Conservation (phyloP, 257 asterid species). For the Nemophila menziesii region DNA sequence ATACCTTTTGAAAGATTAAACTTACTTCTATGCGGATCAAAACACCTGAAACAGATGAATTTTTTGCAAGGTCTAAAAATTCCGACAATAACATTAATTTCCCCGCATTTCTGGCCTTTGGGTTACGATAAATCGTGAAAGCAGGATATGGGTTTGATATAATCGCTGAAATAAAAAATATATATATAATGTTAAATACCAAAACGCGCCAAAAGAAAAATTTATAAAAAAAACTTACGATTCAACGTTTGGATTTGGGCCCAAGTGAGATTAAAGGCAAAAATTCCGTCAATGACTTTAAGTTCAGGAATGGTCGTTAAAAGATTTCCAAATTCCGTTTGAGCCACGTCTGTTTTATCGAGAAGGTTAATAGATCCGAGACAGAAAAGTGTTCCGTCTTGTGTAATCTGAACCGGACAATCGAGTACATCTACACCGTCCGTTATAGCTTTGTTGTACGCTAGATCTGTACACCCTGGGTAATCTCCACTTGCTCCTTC, state of each 20-base stretch:
- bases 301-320: slow-evolving; percentile 37
- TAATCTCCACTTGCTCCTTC: slow-evolving; percentile 88
- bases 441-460: slow-evolving; percentile 50
- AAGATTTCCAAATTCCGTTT: slow-evolving; percentile 22
- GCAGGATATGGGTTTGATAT: slow-evolving; percentile 29
- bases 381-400: slow-evolving; percentile 58
- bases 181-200: slow-evolving; percentile 2
- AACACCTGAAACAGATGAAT: slow-evolving; percentile 61
- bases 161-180: slow-evolving; percentile 41
- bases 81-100: slow-evolving; percentile 36
- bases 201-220: too few species aligned
- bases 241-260: slow-evolving; percentile 43
- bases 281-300: slow-evolving; percentile 31
- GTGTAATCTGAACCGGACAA: slow-evolving; percentile 70
- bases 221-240: background rate
- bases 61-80: slow-evolving; percentile 48
- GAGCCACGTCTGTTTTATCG: slow-evolving; percentile 33
- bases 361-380: slow-evolving; percentile 61
- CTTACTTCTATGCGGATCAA: slow-evolving; percentile 55
- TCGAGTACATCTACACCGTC: slow-evolving; percentile 73
- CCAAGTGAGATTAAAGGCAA: slow-evolving; percentile 57
- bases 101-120: slow-evolving; percentile 29
- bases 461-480: slow-evolving; percentile 67
- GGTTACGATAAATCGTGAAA: slow-evolving; percentile 33
- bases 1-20: slow-evolving; percentile 13